Evolutionary conservation across 148 eudicot genomes (phyloP), one percentile per base, ranked within the genome.

Genomic region (Rhododendron henanense): DNA sequence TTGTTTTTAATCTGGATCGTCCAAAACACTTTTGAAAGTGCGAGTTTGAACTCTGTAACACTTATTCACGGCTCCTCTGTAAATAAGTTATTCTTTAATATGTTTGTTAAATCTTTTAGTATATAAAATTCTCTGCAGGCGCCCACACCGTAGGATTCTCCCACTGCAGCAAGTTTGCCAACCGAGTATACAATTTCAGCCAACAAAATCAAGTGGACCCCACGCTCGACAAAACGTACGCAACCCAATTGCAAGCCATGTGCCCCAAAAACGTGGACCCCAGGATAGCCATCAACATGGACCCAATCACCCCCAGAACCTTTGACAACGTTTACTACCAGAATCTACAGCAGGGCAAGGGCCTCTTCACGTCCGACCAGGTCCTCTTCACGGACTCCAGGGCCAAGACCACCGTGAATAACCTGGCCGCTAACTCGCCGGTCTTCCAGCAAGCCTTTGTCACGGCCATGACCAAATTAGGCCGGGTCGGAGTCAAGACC

Each of bases 211-310:
- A 88, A 21, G 87, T 93, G 16, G 99, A 96, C 87, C 99, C 99
- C 25, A 94, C 91, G 47, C 89, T 96, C 31, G 84, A 94, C 90
- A 45, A 63, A 33, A 35, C 81, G 5, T 96, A 93, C 18, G 98
- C 91, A 1, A 15, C 59, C 59, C 95, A 96, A 28, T 37, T 96
- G 81, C 84, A 87, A 82, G 75, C 55, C 6, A 87, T 90, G 95
- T 96, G 99, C 90, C 99, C 99, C 0, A 84, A 14, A 76, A 88
- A 83, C 13, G 98, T 96, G 83, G 98, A 96, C 90, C 96, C 95
- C 0, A 88, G 91, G 18, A 88, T 96, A 50, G 99, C 97, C 3
- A 86, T 95, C 59, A 88, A 91, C 83, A 91, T 96, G 94, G 99
- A 96, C 87, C 94, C 97, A 13, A 83, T 25, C 78, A 93, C 95